Conservation (phyloP, 2,329 filamentous ascomycete genomes). For the Pseudopithomyces maydicus region DNA sequence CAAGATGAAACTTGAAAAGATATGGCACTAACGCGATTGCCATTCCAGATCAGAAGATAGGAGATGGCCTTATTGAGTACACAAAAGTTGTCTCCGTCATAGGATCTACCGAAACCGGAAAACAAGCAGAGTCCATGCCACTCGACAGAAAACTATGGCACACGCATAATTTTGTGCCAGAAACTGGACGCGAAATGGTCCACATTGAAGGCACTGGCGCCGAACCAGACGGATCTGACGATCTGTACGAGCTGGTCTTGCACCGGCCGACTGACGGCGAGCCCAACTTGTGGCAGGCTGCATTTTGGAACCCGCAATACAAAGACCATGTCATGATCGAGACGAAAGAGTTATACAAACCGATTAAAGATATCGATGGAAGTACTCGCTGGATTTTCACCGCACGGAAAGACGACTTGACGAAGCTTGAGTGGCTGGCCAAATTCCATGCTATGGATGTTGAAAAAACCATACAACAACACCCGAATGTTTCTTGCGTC, state of each 20-base stretch:
- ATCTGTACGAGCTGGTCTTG: slow-evolving; percentile 42
- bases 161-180: slow-evolving; percentile 21
- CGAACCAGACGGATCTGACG: slow-evolving; percentile 20
- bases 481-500: slow-evolving; percentile 14
- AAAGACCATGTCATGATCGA: slow-evolving; percentile 35
- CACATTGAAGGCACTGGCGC: slow-evolving; percentile 9
- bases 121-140: slow-evolving; percentile 13
- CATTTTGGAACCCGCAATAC: slow-evolving; percentile 29
- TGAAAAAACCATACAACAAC: slow-evolving; percentile 17
- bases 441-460: slow-evolving; percentile 25
- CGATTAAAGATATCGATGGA: slow-evolving; percentile 28
- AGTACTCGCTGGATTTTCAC: slow-evolving; percentile 21
- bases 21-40: background rate
- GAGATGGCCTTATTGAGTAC: slow-evolving; percentile 18
- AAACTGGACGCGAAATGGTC: slow-evolving; percentile 17
- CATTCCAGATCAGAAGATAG: slow-evolving; percentile 13
- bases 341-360: slow-evolving; percentile 43
- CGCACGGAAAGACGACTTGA: slow-evolving; percentile 26
- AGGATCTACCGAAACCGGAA: slow-evolving; percentile 24
- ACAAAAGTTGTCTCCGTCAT: slow-evolving; percentile 19
- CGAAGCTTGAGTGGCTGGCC: slow-evolving; percentile 24
- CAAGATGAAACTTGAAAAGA: background rate
- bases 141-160: slow-evolving; percentile 20
- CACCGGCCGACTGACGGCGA: slow-evolving; percentile 25
- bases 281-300: slow-evolving; percentile 33